Conservation (phyloP, 306 rosid genomes). For the Begonia fuchsioides region DNA sequence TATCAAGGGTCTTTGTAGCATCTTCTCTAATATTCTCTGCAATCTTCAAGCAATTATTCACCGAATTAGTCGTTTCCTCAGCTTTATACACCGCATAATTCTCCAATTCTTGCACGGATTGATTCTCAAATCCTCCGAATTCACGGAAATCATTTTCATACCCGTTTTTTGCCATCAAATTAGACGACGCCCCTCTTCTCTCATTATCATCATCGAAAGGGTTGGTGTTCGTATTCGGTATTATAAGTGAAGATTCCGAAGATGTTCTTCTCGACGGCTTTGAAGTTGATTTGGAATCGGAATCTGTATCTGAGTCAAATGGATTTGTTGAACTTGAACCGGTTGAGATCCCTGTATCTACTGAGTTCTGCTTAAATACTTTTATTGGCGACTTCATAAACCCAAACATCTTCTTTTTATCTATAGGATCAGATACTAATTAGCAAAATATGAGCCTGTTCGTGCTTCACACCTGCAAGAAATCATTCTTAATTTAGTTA, state of each 20-base stretch:
- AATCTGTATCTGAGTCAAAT: constrained; percentile 20
- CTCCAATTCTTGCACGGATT: constrained; percentile 67
- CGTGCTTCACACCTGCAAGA: no score
- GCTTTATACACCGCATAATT: constrained; percentile 56
- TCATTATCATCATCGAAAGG: constrained; percentile 25
- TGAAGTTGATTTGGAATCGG: constrained; percentile 14
- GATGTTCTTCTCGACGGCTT: constrained; percentile 41
- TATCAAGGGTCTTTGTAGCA: constrained; percentile 75
- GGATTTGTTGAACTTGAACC: constrained; percentile 13
- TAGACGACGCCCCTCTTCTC: constrained; percentile 27
- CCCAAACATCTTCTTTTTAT: constrained; percentile 22
- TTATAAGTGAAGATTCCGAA: constrained; percentile 41
- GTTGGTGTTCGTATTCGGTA: constrained; percentile 33
- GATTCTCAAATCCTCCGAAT: constrained; percentile 61
- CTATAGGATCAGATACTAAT: no score
- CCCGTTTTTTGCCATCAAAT: constrained; percentile 18
- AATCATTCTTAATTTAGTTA: no score
- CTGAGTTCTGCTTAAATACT: constrained; percentile 26
- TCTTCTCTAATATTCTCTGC: constrained; percentile 72
- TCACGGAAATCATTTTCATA: constrained; percentile 34
- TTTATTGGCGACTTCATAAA: constrained; percentile 41
- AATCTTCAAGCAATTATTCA: constrained; percentile 59
- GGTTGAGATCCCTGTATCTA: constrained; percentile 17
- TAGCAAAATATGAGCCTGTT: no score
- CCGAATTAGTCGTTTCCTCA: constrained; percentile 64